These are phyloP conservation scores for Fusarium xylarioides DNA, from an alignment of 2,329 filamentous ascomycete genomes.

Conservation along the genomic window DNA sequence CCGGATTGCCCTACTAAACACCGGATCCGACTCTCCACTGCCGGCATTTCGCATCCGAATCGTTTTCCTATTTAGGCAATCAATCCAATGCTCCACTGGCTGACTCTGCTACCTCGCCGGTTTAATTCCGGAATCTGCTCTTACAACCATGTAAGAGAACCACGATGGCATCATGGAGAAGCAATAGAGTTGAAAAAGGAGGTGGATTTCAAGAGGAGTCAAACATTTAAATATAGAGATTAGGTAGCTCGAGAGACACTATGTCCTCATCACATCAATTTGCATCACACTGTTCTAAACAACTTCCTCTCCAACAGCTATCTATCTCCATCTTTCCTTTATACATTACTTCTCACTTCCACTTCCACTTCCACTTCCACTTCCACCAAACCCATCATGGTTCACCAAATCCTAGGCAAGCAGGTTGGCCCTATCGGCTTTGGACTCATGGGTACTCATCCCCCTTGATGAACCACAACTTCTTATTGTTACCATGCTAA, in stretches of 20 bases:
- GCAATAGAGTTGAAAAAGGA: background rate
- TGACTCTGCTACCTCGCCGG: background rate
- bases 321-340: background rate
- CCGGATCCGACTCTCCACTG: background rate
- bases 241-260: background rate
- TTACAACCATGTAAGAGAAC: constrained; percentile 15
- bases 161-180: constrained; percentile 9
- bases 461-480: constrained; percentile 16
- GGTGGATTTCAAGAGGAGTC: background rate
- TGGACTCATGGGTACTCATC: constrained; percentile 38
- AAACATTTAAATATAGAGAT: constrained; percentile 11
- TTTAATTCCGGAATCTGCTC: constrained; percentile 9
- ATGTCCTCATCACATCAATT: background rate
- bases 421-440: constrained; percentile 39
- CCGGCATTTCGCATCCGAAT: background rate
- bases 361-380: background rate
- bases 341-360: background rate
- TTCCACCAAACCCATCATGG: constrained; percentile 24
- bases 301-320: background rate
- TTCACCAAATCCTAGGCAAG: constrained; percentile 35
- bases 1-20: background rate
- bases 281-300: background rate
- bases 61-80: constrained; percentile 35
- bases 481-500: constrained; percentile 22
- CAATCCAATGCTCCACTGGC: background rate